phyloP scores from a whole-genome alignment of 371 early-diverging fungal species.

The Dinochytrium kinnereticum region DNA sequence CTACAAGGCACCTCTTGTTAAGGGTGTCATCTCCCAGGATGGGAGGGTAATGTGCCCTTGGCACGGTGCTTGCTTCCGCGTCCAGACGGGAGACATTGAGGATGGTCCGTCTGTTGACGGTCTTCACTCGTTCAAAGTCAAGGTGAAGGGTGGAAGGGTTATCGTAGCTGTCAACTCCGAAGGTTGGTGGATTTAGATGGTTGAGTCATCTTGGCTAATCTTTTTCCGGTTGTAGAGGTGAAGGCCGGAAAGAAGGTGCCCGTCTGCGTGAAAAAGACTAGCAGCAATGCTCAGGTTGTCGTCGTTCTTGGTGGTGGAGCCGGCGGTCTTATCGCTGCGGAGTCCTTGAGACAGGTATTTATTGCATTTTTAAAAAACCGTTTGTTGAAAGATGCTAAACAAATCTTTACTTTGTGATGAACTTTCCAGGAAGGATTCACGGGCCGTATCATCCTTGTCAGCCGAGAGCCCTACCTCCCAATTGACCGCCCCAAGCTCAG shows the following conservation, averaged over 20 bases:
- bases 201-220: too few species aligned
- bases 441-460: slow-evolving; percentile 53
- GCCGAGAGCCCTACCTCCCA: slow-evolving; percentile 57
- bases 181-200: slow-evolving; percentile 29
- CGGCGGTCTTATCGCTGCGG: slow-evolving; percentile 53
- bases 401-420: too few species aligned
- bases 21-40: slow-evolving; percentile 34
- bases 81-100: slow-evolving; percentile 63
- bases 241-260: slow-evolving; percentile 46
- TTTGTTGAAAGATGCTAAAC: neutral
- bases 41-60: slow-evolving; percentile 54
- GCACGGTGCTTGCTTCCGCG: slow-evolving; percentile 65
- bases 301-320: slow-evolving; percentile 63
- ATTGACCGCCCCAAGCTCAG: slow-evolving; percentile 60
- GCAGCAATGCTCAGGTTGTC: slow-evolving; percentile 31
- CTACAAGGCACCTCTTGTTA: slow-evolving; percentile 39
- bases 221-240: slow-evolving; percentile 32
- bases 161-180: slow-evolving; percentile 48
- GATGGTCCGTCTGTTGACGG: slow-evolving; percentile 61
- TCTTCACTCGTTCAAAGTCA: slow-evolving; percentile 44
- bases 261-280: slow-evolving; percentile 28
- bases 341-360: slow-evolving; percentile 51
- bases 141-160: slow-evolving; percentile 48
- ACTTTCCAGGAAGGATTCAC: slow-evolving; percentile 45
- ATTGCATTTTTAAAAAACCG: neutral